A percentile compares a stretch with the other conserved stretches of the same genome.
Evolutionary conservation across 164 flowering plant genomes (phyloP).

Genomic region (Stephania japonica): DNA sequence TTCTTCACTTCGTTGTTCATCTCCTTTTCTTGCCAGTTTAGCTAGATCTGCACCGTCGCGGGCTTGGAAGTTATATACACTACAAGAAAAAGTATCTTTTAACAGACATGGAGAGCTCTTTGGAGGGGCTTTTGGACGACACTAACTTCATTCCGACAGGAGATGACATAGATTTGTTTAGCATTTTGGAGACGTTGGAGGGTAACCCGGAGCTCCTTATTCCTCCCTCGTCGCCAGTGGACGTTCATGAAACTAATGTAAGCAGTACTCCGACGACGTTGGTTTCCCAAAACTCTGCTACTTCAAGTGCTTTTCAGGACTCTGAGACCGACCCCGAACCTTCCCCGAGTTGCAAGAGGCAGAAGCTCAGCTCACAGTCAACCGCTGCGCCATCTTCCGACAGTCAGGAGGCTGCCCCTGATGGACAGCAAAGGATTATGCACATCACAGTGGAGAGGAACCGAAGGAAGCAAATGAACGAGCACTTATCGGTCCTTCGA

Average conservation of each 20-base stretch:
- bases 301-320: conserved; percentile 23
- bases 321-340: conserved; percentile 21
- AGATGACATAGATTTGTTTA: conserved; percentile 63
- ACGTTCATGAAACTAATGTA: conserved; percentile 14
- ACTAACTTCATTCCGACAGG: conserved; percentile 29
- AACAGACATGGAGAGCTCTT: conserved; percentile 19
- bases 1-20: too few relatives aligned
- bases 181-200: conserved; percentile 55
- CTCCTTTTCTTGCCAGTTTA: too few relatives aligned
- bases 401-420: conserved; percentile 20
- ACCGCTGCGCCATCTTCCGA: background rate
- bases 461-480: conserved; percentile 94
- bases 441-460: conserved; percentile 90
- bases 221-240: conserved; percentile 19
- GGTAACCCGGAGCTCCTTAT: conserved; percentile 10
- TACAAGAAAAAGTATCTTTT: too few relatives aligned
- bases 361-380: conserved; percentile 11
- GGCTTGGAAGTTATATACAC: too few relatives aligned
- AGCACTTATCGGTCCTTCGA: conserved; percentile 66
- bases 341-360: conserved; percentile 27
- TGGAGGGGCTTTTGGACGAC: conserved; percentile 42
- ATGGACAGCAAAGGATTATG: conserved; percentile 42
- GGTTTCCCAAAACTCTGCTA: conserved; percentile 37
- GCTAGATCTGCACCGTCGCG: too few relatives aligned
- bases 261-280: conserved; percentile 15